These are phyloP conservation scores for Mortierella sp. DNA, from an alignment of 371 early-diverging fungal genomes.

Conservation along the genomic window DNA sequence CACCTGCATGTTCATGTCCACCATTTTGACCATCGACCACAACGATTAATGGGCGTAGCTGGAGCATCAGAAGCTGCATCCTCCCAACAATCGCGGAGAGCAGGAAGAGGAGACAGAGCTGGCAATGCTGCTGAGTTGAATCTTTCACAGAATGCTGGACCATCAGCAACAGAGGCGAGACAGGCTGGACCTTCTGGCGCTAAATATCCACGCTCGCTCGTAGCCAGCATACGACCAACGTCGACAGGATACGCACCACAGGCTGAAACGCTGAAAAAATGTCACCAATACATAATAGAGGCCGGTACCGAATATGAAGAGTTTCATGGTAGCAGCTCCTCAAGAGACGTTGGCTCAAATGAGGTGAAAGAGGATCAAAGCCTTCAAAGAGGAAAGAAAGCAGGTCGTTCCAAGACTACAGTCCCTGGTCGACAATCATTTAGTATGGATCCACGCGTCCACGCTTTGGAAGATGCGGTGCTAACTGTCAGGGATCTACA, in stretches of 20 bases:
- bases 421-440: constrained; percentile 28
- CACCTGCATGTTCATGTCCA: too few relatives aligned
- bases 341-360: constrained; percentile 19
- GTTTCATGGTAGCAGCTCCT: constrained; percentile 12
- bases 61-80: too few relatives aligned
- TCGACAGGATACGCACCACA: constrained; percentile 26
- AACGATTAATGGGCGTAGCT: too few relatives aligned
- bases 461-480: constrained; percentile 37
- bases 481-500: constrained; percentile 17
- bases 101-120: too few relatives aligned
- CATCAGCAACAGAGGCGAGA: too few relatives aligned
- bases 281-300: constrained; percentile 30
- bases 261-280: constrained; percentile 24
- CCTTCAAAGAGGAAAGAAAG: constrained; percentile 7
- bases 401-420: constrained; percentile 21
- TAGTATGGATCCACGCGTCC: constrained; percentile 32
- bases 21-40: too few relatives aligned
- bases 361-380: too few relatives aligned
- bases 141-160: too few relatives aligned
- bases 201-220: constrained; percentile 21
- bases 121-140: too few relatives aligned
- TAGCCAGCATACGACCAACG: constrained; percentile 24
- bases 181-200: too few relatives aligned
- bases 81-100: too few relatives aligned
- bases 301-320: constrained; percentile 44